Evolutionary conservation across 1,284 basidiomycete species (phyloP), one percentile per base, ranked within the genome.

Genomic region (Puccinia novopanici): DNA sequence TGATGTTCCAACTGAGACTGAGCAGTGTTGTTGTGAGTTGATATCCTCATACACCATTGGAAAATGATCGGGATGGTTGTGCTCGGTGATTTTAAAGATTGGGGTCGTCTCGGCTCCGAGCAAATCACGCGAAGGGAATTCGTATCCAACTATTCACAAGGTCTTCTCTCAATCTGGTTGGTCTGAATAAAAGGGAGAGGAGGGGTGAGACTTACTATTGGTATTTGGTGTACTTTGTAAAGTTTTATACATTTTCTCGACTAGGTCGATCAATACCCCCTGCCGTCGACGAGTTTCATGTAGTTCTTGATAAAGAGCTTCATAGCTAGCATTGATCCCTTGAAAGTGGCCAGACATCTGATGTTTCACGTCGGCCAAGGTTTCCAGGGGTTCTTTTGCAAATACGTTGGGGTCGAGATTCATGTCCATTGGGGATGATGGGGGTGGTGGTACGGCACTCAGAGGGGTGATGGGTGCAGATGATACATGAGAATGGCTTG

Each of bases 21-120:
- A 50, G 67, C 15, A 48, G 34, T 75, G 73, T 40, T 59, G 22
- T 61, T 42, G 54, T 17, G 42, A 8, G 42, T 52, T 50, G 22
- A n/a, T 27, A 50, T 70, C 42, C 45, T 70, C 67, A 50, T 42
- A 68, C 9, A 68, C 40, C 42, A 70, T 70, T 9, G 63, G 75
- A 42, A 17, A 17, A 45, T 37, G 50, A n/a, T 24, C 68, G 55
- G 50, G 54, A 9, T 68, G 34, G 42, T 78, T 61, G 45, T 78
- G 75, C 40, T 78, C 65, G 12, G 75, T 78, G 19, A 78, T 78
- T 42, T 70, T 61, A 45, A 78, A 78, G 15, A 52, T 68, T 4
- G 75, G 75, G 6, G 59, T 67, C 22, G 42, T 68, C 22, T 78
- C 75, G 24, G 19, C n/a, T 70, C 61, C 65, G 27, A 70, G 54